Evolutionary conservation across 306 rosid species (phyloP).

Genomic region (Calophaca sinica): DNA sequence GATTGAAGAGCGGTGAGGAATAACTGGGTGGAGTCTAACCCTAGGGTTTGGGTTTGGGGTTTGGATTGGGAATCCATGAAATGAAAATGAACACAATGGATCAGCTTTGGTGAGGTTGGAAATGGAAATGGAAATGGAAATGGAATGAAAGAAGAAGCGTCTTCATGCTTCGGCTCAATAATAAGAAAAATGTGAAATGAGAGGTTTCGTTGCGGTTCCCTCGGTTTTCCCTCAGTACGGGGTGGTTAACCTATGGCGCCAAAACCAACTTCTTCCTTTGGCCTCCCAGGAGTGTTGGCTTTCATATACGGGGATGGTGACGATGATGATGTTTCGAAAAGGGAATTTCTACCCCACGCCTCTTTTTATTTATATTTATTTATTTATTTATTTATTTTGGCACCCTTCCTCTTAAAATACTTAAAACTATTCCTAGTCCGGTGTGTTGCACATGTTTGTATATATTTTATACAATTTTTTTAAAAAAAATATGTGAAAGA

Average conservation of each 20-base stretch:
- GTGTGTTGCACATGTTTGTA: too few relatives aligned
- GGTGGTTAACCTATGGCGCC: constrained; percentile 20
- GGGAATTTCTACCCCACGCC: too few relatives aligned
- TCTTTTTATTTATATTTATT: too few relatives aligned
- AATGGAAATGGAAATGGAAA: neutral
- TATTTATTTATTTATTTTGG: too few relatives aligned
- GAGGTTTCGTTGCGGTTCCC: constrained; percentile 21
- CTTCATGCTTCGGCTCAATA: neutral
- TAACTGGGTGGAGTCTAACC: constrained; percentile 56
- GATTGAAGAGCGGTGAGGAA: constrained; percentile 64
- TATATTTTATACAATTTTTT: too few relatives aligned
- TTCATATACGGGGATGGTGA: too few relatives aligned
- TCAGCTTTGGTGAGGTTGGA: neutral
- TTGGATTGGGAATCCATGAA: constrained; percentile 52
- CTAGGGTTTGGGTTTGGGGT: constrained; percentile 60
- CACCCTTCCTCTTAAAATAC: too few relatives aligned
- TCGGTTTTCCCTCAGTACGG: neutral
- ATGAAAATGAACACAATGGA: neutral
- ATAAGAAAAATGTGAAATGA: neutral
- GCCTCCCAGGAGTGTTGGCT: too few relatives aligned
- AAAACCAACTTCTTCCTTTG: neutral
- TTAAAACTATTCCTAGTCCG: too few relatives aligned
- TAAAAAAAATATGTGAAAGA: too few relatives aligned
- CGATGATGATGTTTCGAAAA: too few relatives aligned
- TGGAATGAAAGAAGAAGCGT: constrained; percentile 17